phyloP scores from a whole-genome alignment of 169 alveolate genomes.

The Ichthyophthirius multifiliis region DNA sequence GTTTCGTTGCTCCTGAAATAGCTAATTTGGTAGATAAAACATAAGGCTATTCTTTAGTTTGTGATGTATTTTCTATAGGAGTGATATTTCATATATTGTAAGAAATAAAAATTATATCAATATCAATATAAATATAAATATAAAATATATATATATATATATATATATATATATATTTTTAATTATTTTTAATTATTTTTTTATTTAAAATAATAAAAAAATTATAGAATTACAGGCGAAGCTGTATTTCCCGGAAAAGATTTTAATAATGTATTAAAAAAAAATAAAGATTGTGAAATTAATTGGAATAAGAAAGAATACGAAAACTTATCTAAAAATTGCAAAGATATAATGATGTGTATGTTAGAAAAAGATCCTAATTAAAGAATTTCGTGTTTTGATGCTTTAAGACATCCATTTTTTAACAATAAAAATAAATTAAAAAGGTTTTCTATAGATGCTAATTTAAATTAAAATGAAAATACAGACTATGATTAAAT shows the following conservation, averaged over 20 bases:
- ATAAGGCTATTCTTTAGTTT: constrained; percentile 23
- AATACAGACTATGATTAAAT: background rate
- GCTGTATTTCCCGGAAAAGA: constrained; percentile 63
- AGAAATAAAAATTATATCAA: too few relatives aligned
- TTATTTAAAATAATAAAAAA: background rate
- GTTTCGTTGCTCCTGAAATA: constrained; percentile 30
- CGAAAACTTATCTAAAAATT: constrained; percentile 55
- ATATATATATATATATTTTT: too few relatives aligned
- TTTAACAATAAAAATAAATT: constrained; percentile 17
- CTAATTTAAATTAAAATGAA: background rate
- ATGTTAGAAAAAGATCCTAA: constrained; percentile 71
- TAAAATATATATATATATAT: too few relatives aligned
- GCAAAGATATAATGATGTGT: constrained; percentile 53
- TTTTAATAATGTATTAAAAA: constrained; percentile 57
- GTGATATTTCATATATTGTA: constrained; percentile 51
- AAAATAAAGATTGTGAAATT: constrained; percentile 58
- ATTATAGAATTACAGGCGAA: constrained; percentile 44
- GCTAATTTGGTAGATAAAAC: constrained; percentile 16
- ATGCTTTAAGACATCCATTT: constrained; percentile 59
- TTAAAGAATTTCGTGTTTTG: constrained; percentile 50
- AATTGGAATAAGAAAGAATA: constrained; percentile 55
- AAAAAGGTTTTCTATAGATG: background rate
- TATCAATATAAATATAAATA: too few relatives aligned
- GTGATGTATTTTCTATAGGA: constrained; percentile 55
- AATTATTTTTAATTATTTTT: too few relatives aligned